These are phyloP conservation scores for Rhodomyrtus psidioides DNA, from an alignment of 441 rosid genomes.

Conservation along the genomic window DNA sequence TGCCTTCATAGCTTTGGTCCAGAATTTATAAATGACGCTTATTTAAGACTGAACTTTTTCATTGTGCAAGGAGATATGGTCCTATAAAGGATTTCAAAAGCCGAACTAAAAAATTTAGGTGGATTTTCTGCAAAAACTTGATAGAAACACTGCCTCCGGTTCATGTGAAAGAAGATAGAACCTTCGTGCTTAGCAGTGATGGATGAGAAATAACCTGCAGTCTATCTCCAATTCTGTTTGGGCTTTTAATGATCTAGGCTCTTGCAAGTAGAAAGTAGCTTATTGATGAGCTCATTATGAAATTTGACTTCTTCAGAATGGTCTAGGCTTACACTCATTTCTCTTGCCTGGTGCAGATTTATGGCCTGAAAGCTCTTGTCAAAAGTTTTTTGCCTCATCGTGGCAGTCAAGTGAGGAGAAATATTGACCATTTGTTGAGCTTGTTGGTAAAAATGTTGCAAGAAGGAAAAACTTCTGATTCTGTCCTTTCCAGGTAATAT, in stretches of 20 bases:
- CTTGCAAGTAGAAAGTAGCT: neutral
- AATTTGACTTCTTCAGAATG: neutral
- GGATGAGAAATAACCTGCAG: neutral
- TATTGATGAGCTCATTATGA: neutral
- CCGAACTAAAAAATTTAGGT: neutral
- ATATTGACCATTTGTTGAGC: slow-evolving; percentile 48
- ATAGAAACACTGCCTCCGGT: neutral
- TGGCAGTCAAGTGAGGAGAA: slow-evolving; percentile 39
- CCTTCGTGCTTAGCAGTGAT: neutral
- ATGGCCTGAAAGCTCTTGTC: slow-evolving; percentile 82
- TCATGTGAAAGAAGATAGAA: neutral
- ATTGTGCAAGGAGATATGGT: neutral
- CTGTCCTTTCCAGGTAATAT: slow-evolving; percentile 44
- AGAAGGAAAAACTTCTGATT: slow-evolving; percentile 27
- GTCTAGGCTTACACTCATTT: neutral
- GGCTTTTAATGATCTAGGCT: neutral
- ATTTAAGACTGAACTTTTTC: neutral
- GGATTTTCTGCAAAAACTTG: neutral
- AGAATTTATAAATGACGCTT: neutral
- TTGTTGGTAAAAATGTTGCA: slow-evolving; percentile 55
- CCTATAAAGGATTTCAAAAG: neutral
- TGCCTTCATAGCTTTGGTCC: neutral
- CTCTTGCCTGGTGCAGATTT: slow-evolving; percentile 49
- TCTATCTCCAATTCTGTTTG: neutral
- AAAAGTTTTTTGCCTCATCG: slow-evolving; percentile 75